These are phyloP conservation scores for Pyrenophora teres DNA, from an alignment of 2,329 filamentous ascomycete species.

Conservation along the genomic window DNA sequence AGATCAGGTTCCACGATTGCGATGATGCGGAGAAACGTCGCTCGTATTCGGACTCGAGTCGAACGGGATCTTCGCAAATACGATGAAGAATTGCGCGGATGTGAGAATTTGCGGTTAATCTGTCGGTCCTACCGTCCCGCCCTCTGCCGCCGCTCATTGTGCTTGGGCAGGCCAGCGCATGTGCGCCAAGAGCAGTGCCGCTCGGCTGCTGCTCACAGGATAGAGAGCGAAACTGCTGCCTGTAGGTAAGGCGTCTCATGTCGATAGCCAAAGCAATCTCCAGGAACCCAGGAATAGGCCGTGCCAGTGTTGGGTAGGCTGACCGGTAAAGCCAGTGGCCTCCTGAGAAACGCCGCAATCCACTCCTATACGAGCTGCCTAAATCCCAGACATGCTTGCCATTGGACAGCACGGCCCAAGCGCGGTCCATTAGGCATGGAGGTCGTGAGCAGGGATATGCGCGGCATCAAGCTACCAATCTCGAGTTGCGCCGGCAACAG, in stretches of 20 bases:
- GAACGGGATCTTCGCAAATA: neutral
- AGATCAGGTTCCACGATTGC: conserved; percentile 2
- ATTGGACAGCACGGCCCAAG: conserved; percentile 18
- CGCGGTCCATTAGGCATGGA: conserved; percentile 6
- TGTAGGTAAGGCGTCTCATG: conserved; percentile 15
- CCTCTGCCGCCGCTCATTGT: no score
- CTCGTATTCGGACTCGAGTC: conserved; percentile 1
- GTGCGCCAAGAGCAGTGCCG: neutral
- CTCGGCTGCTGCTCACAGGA: neutral
- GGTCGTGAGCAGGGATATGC: conserved; percentile 3
- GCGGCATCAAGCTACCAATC: conserved; percentile 15
- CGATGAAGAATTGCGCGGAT: no score
- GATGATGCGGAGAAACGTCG: conserved; percentile 4
- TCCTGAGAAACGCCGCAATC: conserved; percentile 17
- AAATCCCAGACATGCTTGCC: conserved; percentile 13
- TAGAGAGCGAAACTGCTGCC: neutral
- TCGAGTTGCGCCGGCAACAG: conserved; percentile 11
- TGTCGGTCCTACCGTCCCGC: neutral
- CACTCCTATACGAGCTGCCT: conserved; percentile 8
- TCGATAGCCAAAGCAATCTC: conserved; percentile 6
- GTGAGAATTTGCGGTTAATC: no score
- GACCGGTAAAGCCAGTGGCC: conserved; percentile 13
- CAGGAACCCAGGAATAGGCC: conserved; percentile 18
- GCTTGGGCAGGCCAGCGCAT: no score
- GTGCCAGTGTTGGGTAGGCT: conserved; percentile 9